Percentiles rank a stretch among this genome's conserved stretches.
phyloP scores from a whole-genome alignment of 768 basidiomycete genomes.

The Cubamyces sp. region DNA sequence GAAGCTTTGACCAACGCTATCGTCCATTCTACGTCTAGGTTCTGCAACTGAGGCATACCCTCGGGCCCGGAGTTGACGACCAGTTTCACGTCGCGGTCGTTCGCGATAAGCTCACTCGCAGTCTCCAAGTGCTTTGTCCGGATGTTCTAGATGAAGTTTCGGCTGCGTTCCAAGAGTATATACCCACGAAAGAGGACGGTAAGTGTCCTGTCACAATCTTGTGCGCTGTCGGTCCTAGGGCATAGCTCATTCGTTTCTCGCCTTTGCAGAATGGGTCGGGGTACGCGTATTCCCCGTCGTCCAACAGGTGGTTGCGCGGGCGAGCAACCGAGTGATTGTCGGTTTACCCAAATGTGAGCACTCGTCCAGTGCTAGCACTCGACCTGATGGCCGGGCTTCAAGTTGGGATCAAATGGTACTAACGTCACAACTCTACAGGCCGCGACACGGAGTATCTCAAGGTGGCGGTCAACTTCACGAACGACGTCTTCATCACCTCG shows the following conservation, averaged over 20 bases:
- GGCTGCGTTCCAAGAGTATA: slow-evolving; percentile 20
- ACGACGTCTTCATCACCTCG: slow-evolving; percentile 23
- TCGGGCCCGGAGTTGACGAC: slow-evolving; percentile 20
- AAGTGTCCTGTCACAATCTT: background rate
- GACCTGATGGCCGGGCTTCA: too few species aligned
- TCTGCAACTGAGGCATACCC: slow-evolving; percentile 20
- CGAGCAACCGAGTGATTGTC: slow-evolving; percentile 28
- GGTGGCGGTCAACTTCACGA: slow-evolving; percentile 22
- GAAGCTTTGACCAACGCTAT: background rate
- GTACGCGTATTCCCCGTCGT: slow-evolving; percentile 14
- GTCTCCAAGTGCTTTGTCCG: slow-evolving; percentile 18
- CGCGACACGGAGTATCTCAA: slow-evolving; percentile 21
- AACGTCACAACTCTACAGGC: slow-evolving; percentile 14
- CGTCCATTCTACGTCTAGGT: background rate
- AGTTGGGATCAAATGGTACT: background rate
- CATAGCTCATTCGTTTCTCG: too few species aligned
- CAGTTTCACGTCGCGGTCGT: slow-evolving; percentile 28
- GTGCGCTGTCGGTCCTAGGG: too few species aligned
- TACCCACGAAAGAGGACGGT: slow-evolving; percentile 22
- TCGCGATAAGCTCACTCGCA: slow-evolving; percentile 26
- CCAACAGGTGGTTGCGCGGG: slow-evolving; percentile 23
- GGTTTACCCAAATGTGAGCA: slow-evolving; percentile 24
- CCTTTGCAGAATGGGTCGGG: background rate
- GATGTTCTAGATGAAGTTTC: slow-evolving; percentile 26
- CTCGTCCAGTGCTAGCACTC: too few species aligned